A percentile compares a stretch with the other conserved stretches of the same genome.
phyloP scores from a whole-genome alignment of 2,329 filamentous ascomycete genomes.

The Aureobasidium leucospermi region DNA sequence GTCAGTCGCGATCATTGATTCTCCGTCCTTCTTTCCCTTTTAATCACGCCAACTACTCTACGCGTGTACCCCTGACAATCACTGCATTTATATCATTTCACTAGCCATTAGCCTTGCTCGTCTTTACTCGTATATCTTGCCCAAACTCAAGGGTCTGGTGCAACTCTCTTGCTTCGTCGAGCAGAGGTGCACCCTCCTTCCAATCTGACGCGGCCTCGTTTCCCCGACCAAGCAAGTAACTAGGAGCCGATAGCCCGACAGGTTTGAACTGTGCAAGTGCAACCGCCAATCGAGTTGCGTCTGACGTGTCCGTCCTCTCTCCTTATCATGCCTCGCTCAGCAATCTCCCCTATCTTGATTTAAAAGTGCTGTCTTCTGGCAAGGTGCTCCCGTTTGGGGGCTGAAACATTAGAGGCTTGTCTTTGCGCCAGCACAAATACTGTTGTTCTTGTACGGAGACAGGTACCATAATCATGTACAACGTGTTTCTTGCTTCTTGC shows the following conservation, averaged over 20 bases:
- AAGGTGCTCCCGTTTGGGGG: background rate
- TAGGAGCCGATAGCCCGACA: background rate
- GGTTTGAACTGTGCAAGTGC: background rate
- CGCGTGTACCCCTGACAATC: constrained; percentile 8
- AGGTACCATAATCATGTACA: background rate
- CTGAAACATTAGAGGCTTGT: background rate
- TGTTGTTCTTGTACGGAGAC: background rate
- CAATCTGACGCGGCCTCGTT: background rate
- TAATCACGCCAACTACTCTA: background rate
- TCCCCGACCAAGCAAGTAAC: background rate
- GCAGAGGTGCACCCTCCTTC: background rate
- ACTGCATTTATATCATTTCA: background rate
- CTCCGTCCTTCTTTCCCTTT: background rate
- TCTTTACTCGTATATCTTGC: background rate
- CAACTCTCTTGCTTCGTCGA: background rate
- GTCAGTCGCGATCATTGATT: background rate
- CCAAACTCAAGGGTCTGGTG: too few relatives aligned
- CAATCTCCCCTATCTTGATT: constrained; percentile 10
- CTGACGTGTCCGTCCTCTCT: background rate
- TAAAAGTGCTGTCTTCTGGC: background rate
- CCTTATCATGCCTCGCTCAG: background rate
- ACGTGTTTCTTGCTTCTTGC: too few relatives aligned
- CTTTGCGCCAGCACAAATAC: background rate
- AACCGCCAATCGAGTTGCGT: background rate
- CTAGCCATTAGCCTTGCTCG: background rate